phyloP scores from a whole-genome alignment of 2,329 filamentous ascomycete genomes.

The Fusarium illudens region DNA sequence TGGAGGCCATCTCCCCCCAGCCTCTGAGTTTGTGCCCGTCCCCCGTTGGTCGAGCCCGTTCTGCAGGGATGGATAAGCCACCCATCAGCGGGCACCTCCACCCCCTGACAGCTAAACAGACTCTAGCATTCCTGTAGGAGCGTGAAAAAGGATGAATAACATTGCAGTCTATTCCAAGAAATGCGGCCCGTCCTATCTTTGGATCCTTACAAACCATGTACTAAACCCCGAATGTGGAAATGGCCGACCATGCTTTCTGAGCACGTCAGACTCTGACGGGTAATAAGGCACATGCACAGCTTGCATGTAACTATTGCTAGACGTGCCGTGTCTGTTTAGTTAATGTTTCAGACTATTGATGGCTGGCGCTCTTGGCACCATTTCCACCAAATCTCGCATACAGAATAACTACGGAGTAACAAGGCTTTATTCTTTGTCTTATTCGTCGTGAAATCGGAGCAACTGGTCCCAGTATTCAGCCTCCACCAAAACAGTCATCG shows the following conservation, averaged over 20 bases:
- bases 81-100: not conserved
- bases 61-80: not conserved
- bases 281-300: not conserved
- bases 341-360: not conserved
- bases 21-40: not conserved
- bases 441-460: not conserved
- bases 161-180: not conserved
- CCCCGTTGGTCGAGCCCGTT: not conserved
- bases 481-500: not conserved
- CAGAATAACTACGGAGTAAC: too few relatives aligned
- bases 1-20: not conserved
- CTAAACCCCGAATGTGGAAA: not conserved
- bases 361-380: not conserved
- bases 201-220: not conserved
- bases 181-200: not conserved
- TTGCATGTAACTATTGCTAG: not conserved
- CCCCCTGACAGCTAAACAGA: not conserved
- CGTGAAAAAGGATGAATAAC: not conserved
- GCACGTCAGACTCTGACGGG: not conserved
- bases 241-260: not conserved
- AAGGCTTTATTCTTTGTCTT: not conserved
- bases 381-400: not conserved
- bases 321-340: not conserved
- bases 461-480: not conserved
- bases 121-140: not conserved